Evolutionary conservation across 106 monocot species (phyloP).

Genomic region (Chionographis japonica): DNA sequence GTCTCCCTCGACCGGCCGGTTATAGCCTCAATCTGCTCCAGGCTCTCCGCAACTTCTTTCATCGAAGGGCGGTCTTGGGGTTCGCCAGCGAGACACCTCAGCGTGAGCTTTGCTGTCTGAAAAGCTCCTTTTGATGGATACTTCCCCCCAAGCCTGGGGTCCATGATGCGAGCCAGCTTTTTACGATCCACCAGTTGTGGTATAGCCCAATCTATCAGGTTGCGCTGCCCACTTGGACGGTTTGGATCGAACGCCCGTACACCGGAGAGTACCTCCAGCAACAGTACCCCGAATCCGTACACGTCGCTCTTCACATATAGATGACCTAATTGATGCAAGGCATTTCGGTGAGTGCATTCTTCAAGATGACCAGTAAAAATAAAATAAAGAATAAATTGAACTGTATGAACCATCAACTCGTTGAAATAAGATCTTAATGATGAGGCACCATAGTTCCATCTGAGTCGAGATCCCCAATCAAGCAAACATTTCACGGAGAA

Average conservation of each 20-base stretch:
- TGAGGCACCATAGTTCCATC: no score
- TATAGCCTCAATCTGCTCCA: conserved; percentile 35
- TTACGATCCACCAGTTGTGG: conserved; percentile 25
- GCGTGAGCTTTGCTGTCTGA: conserved; percentile 33
- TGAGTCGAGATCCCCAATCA: no score
- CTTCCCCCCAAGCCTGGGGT: conserved; percentile 28
- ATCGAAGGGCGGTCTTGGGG: conserved; percentile 40
- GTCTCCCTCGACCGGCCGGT: conserved; percentile 9
- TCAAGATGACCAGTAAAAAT: not conserved
- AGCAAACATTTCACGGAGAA: no score
- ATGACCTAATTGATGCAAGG: conserved; percentile 28
- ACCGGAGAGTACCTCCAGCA: conserved; percentile 49
- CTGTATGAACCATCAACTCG: not conserved
- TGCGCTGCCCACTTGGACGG: conserved; percentile 22
- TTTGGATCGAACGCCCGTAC: conserved; percentile 31
- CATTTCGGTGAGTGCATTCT: not conserved
- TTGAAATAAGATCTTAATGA: no score
- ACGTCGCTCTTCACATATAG: conserved; percentile 62
- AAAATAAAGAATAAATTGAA: not conserved
- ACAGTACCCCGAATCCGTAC: conserved; percentile 50
- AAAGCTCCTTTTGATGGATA: conserved; percentile 31
- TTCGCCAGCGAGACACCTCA: conserved; percentile 26
- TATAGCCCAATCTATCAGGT: conserved; percentile 36
- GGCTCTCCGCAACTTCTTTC: conserved; percentile 33
- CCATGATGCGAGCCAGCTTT: conserved; percentile 36